These are phyloP conservation scores for Graphiopsis chlorocephala DNA, from an alignment of 2,329 filamentous ascomycete genomes.

Conservation along the genomic window DNA sequence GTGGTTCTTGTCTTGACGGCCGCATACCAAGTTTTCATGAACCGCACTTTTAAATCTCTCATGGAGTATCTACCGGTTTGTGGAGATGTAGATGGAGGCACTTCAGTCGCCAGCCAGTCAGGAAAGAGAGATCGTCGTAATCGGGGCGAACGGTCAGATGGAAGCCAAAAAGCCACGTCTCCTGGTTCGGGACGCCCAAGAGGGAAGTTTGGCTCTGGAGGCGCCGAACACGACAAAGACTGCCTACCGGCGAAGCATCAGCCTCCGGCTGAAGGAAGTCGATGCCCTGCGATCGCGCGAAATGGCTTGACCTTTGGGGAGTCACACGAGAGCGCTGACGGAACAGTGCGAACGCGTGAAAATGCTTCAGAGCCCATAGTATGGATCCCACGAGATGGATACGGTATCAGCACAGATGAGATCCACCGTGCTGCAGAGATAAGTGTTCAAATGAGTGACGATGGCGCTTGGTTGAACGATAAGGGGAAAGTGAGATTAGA, in stretches of 20 bases:
- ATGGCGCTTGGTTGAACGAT: conserved; percentile 82
- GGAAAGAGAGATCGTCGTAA: conserved; percentile 21
- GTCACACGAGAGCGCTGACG: conserved; percentile 87
- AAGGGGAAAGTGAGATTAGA: conserved; percentile 63
- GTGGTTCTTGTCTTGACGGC: conserved; percentile 79
- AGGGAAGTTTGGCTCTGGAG: conserved; percentile 66
- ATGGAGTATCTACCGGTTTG: conserved; percentile 90
- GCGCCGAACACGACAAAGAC: conserved; percentile 82
- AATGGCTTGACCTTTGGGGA: too few species aligned
- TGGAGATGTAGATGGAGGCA: conserved; percentile 87
- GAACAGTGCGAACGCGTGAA: conserved; percentile 88
- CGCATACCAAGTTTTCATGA: conserved; percentile 76
- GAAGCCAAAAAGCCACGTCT: conserved; percentile 23
- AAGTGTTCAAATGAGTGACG: conserved; percentile 86
- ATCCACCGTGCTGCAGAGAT: conserved; percentile 70
- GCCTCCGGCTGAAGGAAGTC: too few species aligned
- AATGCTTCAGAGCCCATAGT: conserved; percentile 81
- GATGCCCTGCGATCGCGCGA: too few species aligned
- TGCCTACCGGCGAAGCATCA: too few species aligned
- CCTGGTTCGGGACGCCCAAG: neutral
- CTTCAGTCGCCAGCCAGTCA: conserved; percentile 59
- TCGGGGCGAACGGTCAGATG: conserved; percentile 37
- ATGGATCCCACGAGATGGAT: conserved; percentile 88
- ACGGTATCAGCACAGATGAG: conserved; percentile 91
- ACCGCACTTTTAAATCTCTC: conserved; percentile 78